These are phyloP conservation scores for Arthroderma uncinatum DNA, from an alignment of 2,329 filamentous ascomycete genomes.

Conservation along the genomic window DNA sequence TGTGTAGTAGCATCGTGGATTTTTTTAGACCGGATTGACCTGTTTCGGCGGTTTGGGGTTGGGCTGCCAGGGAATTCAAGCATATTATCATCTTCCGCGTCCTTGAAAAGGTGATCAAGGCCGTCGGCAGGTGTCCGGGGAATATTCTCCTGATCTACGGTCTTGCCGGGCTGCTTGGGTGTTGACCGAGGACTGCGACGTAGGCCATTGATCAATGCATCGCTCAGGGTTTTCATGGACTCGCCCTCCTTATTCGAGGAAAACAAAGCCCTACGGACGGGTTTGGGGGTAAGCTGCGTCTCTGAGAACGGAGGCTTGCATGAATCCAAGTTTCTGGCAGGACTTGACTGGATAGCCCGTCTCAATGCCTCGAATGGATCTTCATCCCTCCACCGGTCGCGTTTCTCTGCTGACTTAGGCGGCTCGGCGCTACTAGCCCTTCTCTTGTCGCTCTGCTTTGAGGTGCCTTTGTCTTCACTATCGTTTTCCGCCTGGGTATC, in stretches of 20 bases:
- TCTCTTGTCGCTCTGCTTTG: slow-evolving; percentile 29
- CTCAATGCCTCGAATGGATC: slow-evolving; percentile 38
- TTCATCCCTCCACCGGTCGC: slow-evolving; percentile 29
- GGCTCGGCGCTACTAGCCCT: slow-evolving; percentile 41
- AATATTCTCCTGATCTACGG: slow-evolving; percentile 49
- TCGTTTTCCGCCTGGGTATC: slow-evolving; percentile 12
- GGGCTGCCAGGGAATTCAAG: slow-evolving; percentile 47
- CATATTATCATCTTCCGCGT: slow-evolving; percentile 40
- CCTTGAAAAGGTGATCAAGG: slow-evolving; percentile 56
- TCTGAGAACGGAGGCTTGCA: slow-evolving; percentile 36
- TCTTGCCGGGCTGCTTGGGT: slow-evolving; percentile 29
- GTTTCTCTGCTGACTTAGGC: slow-evolving; percentile 25
- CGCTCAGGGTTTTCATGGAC: slow-evolving; percentile 28
- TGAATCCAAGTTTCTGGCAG: slow-evolving; percentile 41
- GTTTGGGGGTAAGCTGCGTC: slow-evolving; percentile 45
- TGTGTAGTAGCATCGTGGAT: background rate
- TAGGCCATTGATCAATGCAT: slow-evolving; percentile 38
- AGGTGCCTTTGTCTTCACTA: slow-evolving; percentile 20
- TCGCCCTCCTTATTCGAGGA: slow-evolving; percentile 28
- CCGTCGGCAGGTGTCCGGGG: slow-evolving; percentile 40
- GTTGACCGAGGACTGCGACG: slow-evolving; percentile 33
- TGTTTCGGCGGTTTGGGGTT: slow-evolving; percentile 33
- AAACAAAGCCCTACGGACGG: slow-evolving; percentile 38
- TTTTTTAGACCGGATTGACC: background rate
- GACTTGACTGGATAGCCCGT: slow-evolving; percentile 52